Evolutionary conservation across 1,284 basidiomycete genomes (phyloP), one percentile per base, ranked within the genome.

Genomic region (Inonotus obliquus): DNA sequence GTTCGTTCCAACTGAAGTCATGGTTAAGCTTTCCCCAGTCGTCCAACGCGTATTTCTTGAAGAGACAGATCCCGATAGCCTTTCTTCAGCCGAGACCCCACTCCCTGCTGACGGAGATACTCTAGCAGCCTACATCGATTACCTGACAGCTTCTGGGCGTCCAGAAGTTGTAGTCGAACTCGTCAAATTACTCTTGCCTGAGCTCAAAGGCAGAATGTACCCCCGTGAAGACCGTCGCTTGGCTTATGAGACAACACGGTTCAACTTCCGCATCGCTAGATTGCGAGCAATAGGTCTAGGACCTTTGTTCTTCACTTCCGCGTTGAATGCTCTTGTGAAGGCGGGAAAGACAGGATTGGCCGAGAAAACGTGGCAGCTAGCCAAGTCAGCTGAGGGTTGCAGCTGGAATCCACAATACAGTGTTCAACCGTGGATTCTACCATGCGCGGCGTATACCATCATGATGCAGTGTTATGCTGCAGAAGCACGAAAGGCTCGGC

Each of bases 381-480:
- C 82, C 5, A 78, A 79, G 66, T 70, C 77, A 59, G 84, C 82
- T 0, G 84, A 87, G 67, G 71, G 69, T n/a, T 72, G 72, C 13
- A 87, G 85, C 63, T 82, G 82, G 80, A 51, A 68, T 27, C 67
- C 66, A 2, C 63, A 62, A 10, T 68, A 70, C 23, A 64, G 62
- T 13, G 61, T 67, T 19, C 65, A 72, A 38, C 82, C 84, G 0
- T 91, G 89, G 87, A 75, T 75, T 60, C 72, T 92, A 25, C 82
- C 87, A 2, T 73, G 85, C 2, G 77, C 84, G 17, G 84, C 86
- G 1, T 92, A 90, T 70, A 91, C 87, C 1, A 73, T 81, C 53
- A 89, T 92, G 83, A 70, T 92, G 61, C 77, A 84, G 59, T 76
- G 82, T 49, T 91, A 89, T 67, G 80, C 76, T 0, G 70, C 72